These are phyloP conservation scores for Acacia confusa DNA, from an alignment of 306 rosid species.

Conservation along the genomic window DNA sequence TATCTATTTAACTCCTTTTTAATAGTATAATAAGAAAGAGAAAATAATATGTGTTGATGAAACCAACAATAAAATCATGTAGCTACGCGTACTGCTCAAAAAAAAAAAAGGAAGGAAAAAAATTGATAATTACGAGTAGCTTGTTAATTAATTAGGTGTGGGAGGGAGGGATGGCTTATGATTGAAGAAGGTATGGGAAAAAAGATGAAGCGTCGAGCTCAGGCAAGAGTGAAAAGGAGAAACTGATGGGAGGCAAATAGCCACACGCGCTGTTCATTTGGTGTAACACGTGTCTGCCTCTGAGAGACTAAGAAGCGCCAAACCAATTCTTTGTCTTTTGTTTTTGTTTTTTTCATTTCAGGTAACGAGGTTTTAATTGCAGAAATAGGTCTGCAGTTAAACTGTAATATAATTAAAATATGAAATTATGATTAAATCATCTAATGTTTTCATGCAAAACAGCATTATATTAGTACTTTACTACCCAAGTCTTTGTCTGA, in stretches of 20 bases:
- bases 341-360: no score
- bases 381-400: neutral
- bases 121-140: no score
- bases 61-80: neutral
- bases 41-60: neutral
- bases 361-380: no score
- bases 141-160: neutral
- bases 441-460: neutral
- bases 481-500: neutral
- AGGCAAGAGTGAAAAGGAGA: neutral
- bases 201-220: neutral
- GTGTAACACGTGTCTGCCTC: neutral
- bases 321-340: neutral
- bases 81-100: neutral
- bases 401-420: no score
- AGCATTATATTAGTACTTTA: no score
- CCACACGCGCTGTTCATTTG: neutral
- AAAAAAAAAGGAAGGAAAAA: neutral
- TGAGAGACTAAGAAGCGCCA: neutral
- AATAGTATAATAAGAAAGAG: neutral
- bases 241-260: slow-evolving; percentile 6
- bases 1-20: neutral
- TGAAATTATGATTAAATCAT: no score
- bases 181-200: neutral
- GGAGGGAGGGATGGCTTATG: neutral